These are phyloP conservation scores for Pichia cactophila DNA, from an alignment of 1,139 yeast genomes.

Conservation along the genomic window DNA sequence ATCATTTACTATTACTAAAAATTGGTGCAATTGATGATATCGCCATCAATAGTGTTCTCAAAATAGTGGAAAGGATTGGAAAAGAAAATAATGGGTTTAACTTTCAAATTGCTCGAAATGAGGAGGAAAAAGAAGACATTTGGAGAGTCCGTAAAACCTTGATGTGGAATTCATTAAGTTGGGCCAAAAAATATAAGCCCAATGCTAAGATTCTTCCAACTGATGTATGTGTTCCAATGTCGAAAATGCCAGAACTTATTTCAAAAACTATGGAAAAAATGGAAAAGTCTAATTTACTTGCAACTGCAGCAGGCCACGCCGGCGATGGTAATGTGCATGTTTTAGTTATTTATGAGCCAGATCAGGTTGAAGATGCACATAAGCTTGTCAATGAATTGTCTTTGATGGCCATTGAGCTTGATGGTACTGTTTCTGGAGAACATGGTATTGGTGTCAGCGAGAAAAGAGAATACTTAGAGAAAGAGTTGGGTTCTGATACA, in stretches of 20 bases:
- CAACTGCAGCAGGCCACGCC: constrained; percentile 51
- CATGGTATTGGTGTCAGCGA: constrained; percentile 55
- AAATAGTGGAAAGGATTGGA: constrained; percentile 21
- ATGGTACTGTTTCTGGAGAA: constrained; percentile 60
- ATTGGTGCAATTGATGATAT: constrained; percentile 48
- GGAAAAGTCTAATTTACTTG: constrained; percentile 36
- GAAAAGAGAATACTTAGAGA: constrained; percentile 40
- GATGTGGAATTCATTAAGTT: constrained; percentile 36
- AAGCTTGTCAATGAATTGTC: constrained; percentile 44
- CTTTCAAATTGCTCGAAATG: constrained; percentile 26
- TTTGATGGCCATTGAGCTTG: constrained; percentile 37
- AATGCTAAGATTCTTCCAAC: constrained; percentile 52
- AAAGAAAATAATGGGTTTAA: constrained; percentile 25
- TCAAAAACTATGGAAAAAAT: constrained; percentile 43
- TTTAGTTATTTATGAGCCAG: constrained; percentile 38
- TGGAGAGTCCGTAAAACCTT: constrained; percentile 42
- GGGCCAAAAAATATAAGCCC: constrained; percentile 31
- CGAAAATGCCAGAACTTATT: constrained; percentile 39
- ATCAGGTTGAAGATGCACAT: constrained; percentile 30
- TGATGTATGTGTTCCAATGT: constrained; percentile 51
- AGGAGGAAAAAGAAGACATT: constrained; percentile 33
- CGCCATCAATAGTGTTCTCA: constrained; percentile 19
- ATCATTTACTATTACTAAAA: constrained; percentile 71
- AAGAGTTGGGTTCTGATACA: constrained; percentile 45
- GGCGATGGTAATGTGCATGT: constrained; percentile 56